Percentiles rank a stretch among this genome's conserved stretches.
phyloP scores from a whole-genome alignment of 129 eudicot genomes.

The Oenanthe sinensis region DNA sequence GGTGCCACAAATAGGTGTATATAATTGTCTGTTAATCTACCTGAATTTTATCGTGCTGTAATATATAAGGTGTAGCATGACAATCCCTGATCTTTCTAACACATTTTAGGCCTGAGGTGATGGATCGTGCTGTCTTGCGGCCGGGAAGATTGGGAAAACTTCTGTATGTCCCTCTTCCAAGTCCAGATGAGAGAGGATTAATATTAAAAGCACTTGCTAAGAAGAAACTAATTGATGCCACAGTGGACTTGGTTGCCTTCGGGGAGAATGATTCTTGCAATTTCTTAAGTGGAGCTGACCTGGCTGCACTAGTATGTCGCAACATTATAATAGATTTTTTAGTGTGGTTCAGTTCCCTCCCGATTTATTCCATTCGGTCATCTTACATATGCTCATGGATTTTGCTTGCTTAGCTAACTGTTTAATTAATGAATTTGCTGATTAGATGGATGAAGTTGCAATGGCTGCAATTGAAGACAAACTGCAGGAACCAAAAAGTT shows the following conservation, averaged over 20 bases:
- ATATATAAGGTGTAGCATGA: neutral
- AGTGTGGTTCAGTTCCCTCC: neutral
- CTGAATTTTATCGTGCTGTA: neutral
- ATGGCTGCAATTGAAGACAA: constrained; percentile 62
- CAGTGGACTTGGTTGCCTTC: constrained; percentile 59
- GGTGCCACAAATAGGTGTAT: too few relatives aligned
- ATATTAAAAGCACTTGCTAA: constrained; percentile 70
- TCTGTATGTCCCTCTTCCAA: constrained; percentile 66
- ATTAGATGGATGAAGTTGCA: constrained; percentile 75
- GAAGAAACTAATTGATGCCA: constrained; percentile 51
- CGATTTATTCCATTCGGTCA: neutral
- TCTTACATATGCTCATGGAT: neutral
- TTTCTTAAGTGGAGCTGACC: constrained; percentile 86
- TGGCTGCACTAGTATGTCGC: constrained; percentile 53
- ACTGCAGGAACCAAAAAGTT: constrained; percentile 9
- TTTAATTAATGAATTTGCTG: neutral
- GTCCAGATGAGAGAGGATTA: constrained; percentile 73
- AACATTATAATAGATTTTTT: neutral
- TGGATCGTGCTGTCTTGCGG: constrained; percentile 36
- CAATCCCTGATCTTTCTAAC: neutral
- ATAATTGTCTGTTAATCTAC: neutral
- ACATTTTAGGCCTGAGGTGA: constrained; percentile 6
- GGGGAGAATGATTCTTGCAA: constrained; percentile 52
- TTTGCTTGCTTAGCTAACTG: neutral
- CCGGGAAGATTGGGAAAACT: constrained; percentile 83